Conservation (phyloP, 495 filamentous ascomycete species). For the Aspergillus nanangensis region DNA sequence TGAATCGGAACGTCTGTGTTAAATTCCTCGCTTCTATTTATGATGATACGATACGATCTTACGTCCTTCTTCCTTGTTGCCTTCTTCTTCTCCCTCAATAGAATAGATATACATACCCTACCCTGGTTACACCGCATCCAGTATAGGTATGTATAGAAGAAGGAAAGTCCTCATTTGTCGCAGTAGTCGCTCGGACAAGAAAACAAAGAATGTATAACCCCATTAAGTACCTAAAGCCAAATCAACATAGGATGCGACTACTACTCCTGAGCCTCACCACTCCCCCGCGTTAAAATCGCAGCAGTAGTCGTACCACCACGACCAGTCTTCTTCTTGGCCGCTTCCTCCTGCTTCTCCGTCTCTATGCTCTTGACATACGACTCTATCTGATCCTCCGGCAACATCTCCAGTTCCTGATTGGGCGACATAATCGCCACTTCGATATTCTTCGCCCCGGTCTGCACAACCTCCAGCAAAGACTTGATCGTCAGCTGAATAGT, state of each 20-base stretch:
- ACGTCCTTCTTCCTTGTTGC: not conserved
- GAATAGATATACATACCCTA: too few relatives aligned
- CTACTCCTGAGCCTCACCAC: constrained; percentile 39
- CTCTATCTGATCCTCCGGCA: constrained; percentile 93
- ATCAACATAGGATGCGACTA: too few relatives aligned
- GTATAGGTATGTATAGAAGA: too few relatives aligned
- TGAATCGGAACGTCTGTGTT: constrained; percentile 72
- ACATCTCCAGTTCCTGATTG: constrained; percentile 88
- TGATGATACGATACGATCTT: not conserved
- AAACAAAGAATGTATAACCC: too few relatives aligned
- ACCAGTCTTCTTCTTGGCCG: constrained; percentile 90
- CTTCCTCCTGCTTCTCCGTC: constrained; percentile 98
- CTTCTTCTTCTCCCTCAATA: not conserved
- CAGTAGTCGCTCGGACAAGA: too few relatives aligned
- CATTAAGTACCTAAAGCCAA: too few relatives aligned
- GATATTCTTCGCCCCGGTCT: constrained; percentile 99
- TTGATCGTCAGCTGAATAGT: constrained; percentile 98
- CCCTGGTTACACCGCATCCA: too few relatives aligned
- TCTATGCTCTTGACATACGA: constrained; percentile 96
- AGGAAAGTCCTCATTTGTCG: too few relatives aligned
- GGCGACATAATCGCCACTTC: constrained; percentile 98
- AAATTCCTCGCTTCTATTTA: constrained; percentile 5
- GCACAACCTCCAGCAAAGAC: constrained; percentile 94
- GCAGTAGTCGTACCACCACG: constrained; percentile 72
- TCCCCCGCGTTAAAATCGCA: constrained; percentile 70